Percentiles rank a stretch among this genome's conserved stretches.
Conservation (phyloP, 495 filamentous ascomycete genomes). For the Cercophora newfieldiana region DNA sequence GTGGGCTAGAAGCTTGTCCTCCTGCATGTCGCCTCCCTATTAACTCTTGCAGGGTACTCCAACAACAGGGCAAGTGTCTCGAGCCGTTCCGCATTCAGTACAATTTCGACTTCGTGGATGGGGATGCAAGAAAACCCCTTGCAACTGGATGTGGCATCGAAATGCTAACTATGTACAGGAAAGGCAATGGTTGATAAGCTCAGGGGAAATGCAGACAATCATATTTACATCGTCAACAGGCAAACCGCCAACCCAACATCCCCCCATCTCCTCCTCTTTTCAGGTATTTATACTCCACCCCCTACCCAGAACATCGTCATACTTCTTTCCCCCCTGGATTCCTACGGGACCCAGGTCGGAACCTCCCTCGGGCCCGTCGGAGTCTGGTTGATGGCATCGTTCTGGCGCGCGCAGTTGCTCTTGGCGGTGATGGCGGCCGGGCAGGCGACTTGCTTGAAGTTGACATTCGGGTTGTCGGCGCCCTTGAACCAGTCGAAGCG, state of each 20-base stretch:
- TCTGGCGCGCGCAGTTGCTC: constrained; percentile 38
- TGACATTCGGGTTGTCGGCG: constrained; percentile 61
- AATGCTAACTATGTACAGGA: not conserved
- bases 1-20: not conserved
- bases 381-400: constrained; percentile 39
- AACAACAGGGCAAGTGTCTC: not conserved
- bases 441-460: constrained; percentile 59
- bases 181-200: not conserved
- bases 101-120: not conserved
- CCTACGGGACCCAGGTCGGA: constrained; percentile 25
- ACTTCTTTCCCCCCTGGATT: not conserved
- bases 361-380: constrained; percentile 28
- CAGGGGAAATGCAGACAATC: not conserved
- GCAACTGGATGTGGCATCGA: not conserved
- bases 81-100: too few relatives aligned
- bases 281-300: not conserved
- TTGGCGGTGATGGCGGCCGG: constrained; percentile 59
- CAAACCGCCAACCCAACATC: not conserved
- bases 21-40: not conserved
- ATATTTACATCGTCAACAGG: not conserved
- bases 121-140: too few relatives aligned
- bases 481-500: constrained; percentile 67
- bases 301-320: not conserved
- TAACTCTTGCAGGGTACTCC: not conserved
- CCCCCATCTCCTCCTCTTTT: not conserved